A percentile compares a stretch with the other conserved stretches of the same genome.
phyloP scores from a whole-genome alignment of 202 grass and related monocot genomes.

The Zoysia matrella region DNA sequence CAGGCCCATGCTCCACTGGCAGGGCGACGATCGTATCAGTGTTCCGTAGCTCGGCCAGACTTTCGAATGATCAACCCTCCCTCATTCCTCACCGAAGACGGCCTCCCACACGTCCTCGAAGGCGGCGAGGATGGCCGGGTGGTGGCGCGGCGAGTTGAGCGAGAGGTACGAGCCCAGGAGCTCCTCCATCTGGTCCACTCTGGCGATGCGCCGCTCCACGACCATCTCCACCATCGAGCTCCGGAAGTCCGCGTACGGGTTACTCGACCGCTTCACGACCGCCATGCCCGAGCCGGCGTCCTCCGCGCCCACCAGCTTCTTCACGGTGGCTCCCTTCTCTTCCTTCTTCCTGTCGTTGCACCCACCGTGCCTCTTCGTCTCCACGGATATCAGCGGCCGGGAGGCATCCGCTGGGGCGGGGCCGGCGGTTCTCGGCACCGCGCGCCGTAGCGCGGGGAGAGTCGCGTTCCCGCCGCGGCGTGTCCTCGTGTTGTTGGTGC shows the following conservation, averaged over 20 bases:
- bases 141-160: constrained; percentile 73
- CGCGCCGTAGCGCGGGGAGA: constrained; percentile 1
- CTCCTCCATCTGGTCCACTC: constrained; percentile 63
- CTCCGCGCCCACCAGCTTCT: background rate
- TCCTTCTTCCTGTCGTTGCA: background rate
- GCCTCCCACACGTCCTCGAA: constrained; percentile 83
- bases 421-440: background rate
- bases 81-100: constrained; percentile 62
- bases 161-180: constrained; percentile 77
- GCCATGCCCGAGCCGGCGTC: constrained; percentile 45
- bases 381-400: constrained; percentile 30
- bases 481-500: constrained; percentile 25
- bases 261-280: constrained; percentile 81
- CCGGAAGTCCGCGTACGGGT: constrained; percentile 86
- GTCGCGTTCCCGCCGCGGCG: background rate
- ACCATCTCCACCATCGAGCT: constrained; percentile 99
- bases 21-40: constrained; percentile 1
- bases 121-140: constrained; percentile 73
- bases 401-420: background rate
- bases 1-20: background rate
- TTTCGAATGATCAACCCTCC: background rate
- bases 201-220: constrained; percentile 61
- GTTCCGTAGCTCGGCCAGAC: background rate
- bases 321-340: background rate
- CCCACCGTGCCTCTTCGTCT: constrained; percentile 6